Evolutionary conservation across 2,329 filamentous ascomycete species (phyloP), one percentile per base, ranked within the genome.

Genomic region (Trichoderma simmonsii): DNA sequence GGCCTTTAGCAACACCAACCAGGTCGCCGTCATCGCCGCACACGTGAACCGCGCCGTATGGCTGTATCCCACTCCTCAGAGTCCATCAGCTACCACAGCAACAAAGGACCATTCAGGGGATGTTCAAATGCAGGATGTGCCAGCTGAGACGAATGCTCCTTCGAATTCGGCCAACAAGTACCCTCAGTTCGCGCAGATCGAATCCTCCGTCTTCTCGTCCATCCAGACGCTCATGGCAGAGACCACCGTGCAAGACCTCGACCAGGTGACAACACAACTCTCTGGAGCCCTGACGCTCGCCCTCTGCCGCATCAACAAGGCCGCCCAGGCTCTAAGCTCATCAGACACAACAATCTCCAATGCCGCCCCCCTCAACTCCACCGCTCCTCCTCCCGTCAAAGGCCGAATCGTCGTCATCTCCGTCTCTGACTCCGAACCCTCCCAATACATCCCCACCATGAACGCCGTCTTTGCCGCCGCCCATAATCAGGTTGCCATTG

Each of bases 381-480:
- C 77, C 36, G 75, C 78, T 4, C 75, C 78, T 2, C 77, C 80
- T 8, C 77, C 81, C 6, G 75, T 83, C 34, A 82, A 81, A 26
- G 82, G 81, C 54, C 92, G 96, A 73, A 97, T 99, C 77, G 87
- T 99, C 70, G 91, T 98, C 74, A 81, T 99, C 69, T 97, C 93
- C 62, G 94, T 98, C 5, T 97, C 93, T 61, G 94, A 94, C 78
- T 87, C 88, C 56, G 93, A 95, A 77, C 89, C 97, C 0, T 90
- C 94, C 6, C 92, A 98, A 81, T 99, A 99, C 84, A 99, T 99
- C 71, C 92, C 95, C 0, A 96, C 97, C 76, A 99, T 99, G 96
- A 99, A 99, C 83, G 90, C 92, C 77, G 97, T 98, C 73, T 99
- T 99, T 82, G 96, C 96, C 3, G 96, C 95, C 72, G 93, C 97